Percentiles rank a stretch among this genome's conserved stretches.
These are phyloP conservation scores for Sporothrix schenckii DNA, from an alignment of 2,329 filamentous ascomycete genomes.

Conservation along the genomic window DNA sequence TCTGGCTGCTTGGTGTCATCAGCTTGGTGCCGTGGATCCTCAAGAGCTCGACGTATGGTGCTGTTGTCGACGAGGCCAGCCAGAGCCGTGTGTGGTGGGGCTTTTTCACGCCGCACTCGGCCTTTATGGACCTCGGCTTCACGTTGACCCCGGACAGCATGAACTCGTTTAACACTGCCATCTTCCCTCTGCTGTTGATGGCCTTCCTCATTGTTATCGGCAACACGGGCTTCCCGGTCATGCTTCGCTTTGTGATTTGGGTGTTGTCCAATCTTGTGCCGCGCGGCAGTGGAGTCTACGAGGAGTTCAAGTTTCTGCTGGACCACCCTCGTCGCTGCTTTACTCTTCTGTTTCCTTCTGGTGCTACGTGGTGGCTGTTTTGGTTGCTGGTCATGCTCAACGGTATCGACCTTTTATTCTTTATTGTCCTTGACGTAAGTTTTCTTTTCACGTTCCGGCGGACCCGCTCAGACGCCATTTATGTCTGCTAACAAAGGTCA, in stretches of 20 bases:
- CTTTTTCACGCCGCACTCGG: conserved; percentile 82
- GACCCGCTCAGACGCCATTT: no score
- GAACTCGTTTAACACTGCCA: conserved; percentile 78
- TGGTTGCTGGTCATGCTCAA: conserved; percentile 82
- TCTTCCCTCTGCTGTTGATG: conserved; percentile 75
- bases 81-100: conserved; percentile 83
- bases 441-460: neutral
- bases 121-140: conserved; percentile 95
- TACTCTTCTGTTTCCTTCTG: conserved; percentile 86
- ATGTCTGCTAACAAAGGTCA: neutral
- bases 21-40: conserved; percentile 81
- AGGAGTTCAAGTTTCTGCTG: conserved; percentile 86
- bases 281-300: conserved; percentile 71
- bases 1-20: conserved; percentile 74
- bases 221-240: conserved; percentile 93
- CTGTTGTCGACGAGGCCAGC: conserved; percentile 63
- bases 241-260: conserved; percentile 95
- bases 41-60: conserved; percentile 61
- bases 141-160: conserved; percentile 93
- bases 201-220: conserved; percentile 90
- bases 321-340: conserved; percentile 97
- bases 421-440: conserved; percentile 85
- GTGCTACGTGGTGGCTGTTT: conserved; percentile 95
- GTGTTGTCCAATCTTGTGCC: conserved; percentile 68
- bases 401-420: conserved; percentile 82